Percentiles rank a stretch among this genome's conserved stretches.
Evolutionary conservation across 179 eudicot species (phyloP).

Genomic region (Silene noctiflora): DNA sequence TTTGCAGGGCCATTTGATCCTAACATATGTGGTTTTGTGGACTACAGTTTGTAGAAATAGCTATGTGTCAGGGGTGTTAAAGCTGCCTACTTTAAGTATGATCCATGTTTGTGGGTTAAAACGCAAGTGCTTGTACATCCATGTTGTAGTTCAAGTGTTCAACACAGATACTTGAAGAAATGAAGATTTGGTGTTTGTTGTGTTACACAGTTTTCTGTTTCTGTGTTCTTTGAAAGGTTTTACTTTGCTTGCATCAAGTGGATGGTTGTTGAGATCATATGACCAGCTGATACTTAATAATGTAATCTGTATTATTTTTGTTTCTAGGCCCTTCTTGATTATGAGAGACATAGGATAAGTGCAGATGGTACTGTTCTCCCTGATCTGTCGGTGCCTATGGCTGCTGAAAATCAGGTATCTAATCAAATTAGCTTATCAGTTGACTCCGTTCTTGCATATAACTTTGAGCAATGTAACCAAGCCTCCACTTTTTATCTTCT

Average conservation of each 20-base stretch:
- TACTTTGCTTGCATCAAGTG: background rate
- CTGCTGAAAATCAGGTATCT: slow-evolving; percentile 38
- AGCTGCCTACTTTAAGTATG: background rate
- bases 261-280: background rate
- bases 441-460: background rate
- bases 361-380: slow-evolving; percentile 35
- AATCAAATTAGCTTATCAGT: background rate
- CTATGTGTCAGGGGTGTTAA: background rate
- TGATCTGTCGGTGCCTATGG: slow-evolving; percentile 31
- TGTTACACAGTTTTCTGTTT: background rate
- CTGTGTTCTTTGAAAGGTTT: background rate
- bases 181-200: background rate
- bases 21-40: background rate
- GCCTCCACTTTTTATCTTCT: background rate
- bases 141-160: background rate
- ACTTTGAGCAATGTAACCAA: background rate
- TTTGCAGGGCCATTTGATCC: background rate
- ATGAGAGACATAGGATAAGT: slow-evolving; percentile 37
- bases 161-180: background rate
- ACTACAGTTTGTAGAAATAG: background rate
- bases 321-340: slow-evolving; percentile 49
- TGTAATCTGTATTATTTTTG: slow-evolving; percentile 5
- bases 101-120: background rate
- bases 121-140: background rate
- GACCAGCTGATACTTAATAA: slow-evolving; percentile 4